Evolutionary conservation across 2,329 filamentous ascomycete species (phyloP), one percentile per base, ranked within the genome.

Genomic region (Thielaviopsis populi): DNA sequence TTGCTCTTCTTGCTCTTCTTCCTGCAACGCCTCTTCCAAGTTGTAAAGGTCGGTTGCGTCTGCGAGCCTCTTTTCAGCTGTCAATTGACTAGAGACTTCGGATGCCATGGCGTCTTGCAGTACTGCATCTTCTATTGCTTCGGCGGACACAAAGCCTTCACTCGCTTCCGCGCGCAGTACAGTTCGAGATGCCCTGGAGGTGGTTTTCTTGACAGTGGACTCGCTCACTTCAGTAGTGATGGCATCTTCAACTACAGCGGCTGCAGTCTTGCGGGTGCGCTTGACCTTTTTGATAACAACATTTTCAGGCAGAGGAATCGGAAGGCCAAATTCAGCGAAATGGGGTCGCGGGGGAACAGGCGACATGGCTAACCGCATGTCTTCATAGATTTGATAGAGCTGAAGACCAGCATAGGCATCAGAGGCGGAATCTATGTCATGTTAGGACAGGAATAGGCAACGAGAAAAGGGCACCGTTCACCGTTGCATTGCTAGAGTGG

Each of bases 391-490:
- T 66, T 89, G 78, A 70, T 83, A 95, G 1, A 96, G 76, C 64
- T 89, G 86, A 11, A 87, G 74, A 53, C 85, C 83, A 66, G 88
- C 90, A 71, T 96, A 96, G 0, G 89, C 87, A 72, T 95, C 90
- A 0, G 88, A 85, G 13, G 89, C 90, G 10, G 89, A 84, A 73
- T 91, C 85, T 88, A 59, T 24, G 24, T n/a, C 19, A n/a, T n/a
- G n/a, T n/a, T n/a, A n/a, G n/a, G n/a, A n/a, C n/a, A n/a, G n/a
- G n/a, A n/a, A n/a, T n/a, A n/a, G n/a, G n/a, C n/a, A n/a, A n/a
- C n/a, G n/a, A n/a, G n/a, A n/a, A n/a, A n/a, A n/a, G n/a, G n/a
- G n/a, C n/a, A n/a, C n/a, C n/a, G n/a, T n/a, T n/a, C 4, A 33
- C 30, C 7, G 10, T 19, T 10, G 46, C 19, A 19, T 50, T n/a